Conservation (phyloP, 345 rosid genomes). For the Salix purpurea region DNA sequence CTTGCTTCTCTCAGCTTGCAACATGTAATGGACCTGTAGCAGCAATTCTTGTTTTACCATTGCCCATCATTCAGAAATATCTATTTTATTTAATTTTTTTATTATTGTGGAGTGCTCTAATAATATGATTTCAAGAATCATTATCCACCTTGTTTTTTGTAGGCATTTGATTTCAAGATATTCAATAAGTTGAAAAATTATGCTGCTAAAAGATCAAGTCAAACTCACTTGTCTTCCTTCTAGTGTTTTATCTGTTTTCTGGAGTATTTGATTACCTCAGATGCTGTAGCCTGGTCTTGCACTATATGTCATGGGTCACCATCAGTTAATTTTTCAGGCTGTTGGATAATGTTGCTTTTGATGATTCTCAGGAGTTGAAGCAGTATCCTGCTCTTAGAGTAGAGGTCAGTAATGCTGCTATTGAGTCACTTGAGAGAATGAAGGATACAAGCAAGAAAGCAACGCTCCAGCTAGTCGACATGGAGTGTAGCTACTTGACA, state of each 20-base stretch:
- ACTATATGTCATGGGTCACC: neutral
- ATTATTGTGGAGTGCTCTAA: neutral
- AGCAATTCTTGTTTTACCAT: neutral
- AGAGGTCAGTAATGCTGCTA: constrained; percentile 85
- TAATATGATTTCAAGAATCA: neutral
- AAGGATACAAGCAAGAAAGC: constrained; percentile 86
- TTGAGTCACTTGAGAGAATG: constrained; percentile 90
- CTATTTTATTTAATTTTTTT: neutral
- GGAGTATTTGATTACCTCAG: neutral
- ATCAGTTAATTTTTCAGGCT: neutral
- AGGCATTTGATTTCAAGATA: neutral
- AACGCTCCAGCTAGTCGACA: constrained; percentile 85
- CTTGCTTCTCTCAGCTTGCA: neutral
- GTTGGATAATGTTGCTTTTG: neutral
- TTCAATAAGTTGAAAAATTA: neutral
- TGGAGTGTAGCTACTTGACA: constrained; percentile 91
- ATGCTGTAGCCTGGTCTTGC: neutral
- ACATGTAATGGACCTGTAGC: neutral
- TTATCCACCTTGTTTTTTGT: neutral
- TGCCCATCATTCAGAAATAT: neutral
- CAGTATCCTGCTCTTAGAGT: constrained; percentile 96
- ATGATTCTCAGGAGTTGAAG: constrained; percentile 72
- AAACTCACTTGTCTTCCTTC: neutral
- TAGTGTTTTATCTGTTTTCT: neutral
- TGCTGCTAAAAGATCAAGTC: neutral